These are phyloP conservation scores for Gracilaria gracilis DNA, from an alignment of 23 red algal genomes.

Conservation along the genomic window DNA sequence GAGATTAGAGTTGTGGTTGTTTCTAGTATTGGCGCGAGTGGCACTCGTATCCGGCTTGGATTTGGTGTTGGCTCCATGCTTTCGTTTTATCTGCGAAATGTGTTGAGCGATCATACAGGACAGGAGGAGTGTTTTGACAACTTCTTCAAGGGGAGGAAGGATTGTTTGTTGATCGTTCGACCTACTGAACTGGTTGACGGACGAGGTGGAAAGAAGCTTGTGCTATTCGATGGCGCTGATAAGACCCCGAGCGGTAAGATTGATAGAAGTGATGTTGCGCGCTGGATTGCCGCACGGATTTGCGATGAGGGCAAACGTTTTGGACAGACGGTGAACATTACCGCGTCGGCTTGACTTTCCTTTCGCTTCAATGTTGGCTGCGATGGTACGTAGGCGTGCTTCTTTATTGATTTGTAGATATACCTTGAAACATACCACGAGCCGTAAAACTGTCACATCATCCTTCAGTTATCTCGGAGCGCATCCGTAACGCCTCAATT, in stretches of 20 bases:
- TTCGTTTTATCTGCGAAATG: constrained; percentile 8
- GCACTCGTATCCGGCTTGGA: constrained; percentile 19
- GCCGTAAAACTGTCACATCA: no score
- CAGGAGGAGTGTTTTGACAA: constrained; percentile 21
- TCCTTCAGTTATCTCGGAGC: no score
- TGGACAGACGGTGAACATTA: constrained; percentile 10
- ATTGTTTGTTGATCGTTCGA: constrained; percentile 29
- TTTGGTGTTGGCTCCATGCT: constrained; percentile 16
- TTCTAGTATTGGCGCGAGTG: constrained; percentile 48
- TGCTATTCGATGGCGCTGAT: constrained; percentile 5
- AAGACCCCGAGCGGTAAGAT: constrained; percentile 5
- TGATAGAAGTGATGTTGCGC: constrained; percentile 47
- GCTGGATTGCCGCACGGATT: constrained; percentile 17
- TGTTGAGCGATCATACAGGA: constrained; percentile 43
- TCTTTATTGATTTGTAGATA: no score
- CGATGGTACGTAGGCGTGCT: neutral
- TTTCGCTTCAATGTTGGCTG: neutral
- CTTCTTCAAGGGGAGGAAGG: neutral
- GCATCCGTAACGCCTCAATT: no score
- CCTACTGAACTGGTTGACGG: constrained; percentile 44
- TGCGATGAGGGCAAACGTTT: neutral
- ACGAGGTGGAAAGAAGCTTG: neutral
- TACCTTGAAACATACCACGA: no score
- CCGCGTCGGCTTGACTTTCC: neutral
- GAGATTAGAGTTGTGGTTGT: constrained; percentile 32